Base-by-base conservation (phyloP, 768 basidiomycete species). In the Cubamyces lactineus region DNA sequence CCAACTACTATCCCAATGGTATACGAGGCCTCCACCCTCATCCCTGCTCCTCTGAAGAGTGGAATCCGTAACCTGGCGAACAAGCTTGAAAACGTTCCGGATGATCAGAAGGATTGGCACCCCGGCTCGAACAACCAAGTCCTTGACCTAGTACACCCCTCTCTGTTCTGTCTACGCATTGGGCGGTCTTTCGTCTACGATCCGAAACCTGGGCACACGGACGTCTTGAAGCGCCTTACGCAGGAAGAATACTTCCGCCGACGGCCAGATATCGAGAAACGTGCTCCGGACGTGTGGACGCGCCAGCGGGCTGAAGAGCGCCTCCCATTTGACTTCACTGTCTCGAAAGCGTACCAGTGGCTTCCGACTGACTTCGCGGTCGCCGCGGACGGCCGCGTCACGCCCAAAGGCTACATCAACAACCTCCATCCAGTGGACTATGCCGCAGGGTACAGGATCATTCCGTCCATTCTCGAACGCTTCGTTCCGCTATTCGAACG, bases 91-190 rank as follows among this genome's bases (percentile, higher is more conserved):
- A 63, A 73, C 47, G 71, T 78, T 5, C 73, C 77, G 0, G 76
- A 74, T 5, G 68, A 69, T 0, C 26, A 71, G 53, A 76, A 74
- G 42, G 81, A 82, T 65, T 82, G 81, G 81, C 80, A 82, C 63
- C 81, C 81, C 5, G 72, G 74, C 2, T 78, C 79, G 1, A 71
- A 81, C 61, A 67, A 72, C 5, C 76, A 76, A 51, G 80, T 82
- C 0, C 75, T 79, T 42, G 79, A 82, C 59, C 71, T 82, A 23
- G 76, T 82, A 0, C 78, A 83, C 53, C 81, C 81, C 39, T 78
- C 80, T 1, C 72, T 81, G 0, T 82, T 73, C 63, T 74, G 74
- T 38, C 61, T 81, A 4, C 49, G 56, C 24, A 50, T 62, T 46
- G 57, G 59, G 28, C 48, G 24, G 57, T 65, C 39, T 9, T 55